These are phyloP conservation scores for Phytopythium vexans DNA, from an alignment of 352 stramenopile species.

Conservation along the genomic window DNA sequence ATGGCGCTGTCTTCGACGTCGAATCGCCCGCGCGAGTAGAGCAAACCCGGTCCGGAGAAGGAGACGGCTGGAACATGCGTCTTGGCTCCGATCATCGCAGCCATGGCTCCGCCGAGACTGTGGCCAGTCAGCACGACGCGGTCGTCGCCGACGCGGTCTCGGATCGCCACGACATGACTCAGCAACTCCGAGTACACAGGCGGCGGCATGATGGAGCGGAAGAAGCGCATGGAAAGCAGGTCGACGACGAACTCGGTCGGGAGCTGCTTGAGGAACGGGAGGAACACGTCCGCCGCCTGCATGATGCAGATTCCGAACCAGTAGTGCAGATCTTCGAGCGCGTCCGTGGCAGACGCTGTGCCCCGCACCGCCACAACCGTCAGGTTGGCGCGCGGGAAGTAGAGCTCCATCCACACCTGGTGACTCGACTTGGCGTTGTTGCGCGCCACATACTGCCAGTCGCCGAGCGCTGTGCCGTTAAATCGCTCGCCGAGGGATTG, in stretches of 20 bases:
- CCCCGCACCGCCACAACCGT: conserved; percentile 81
- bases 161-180: conserved; percentile 51
- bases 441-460: conserved; percentile 74
- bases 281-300: conserved; percentile 81
- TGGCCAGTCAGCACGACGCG: conserved; percentile 79
- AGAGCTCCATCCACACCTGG: conserved; percentile 85
- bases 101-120: conserved; percentile 81
- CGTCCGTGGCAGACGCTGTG: conserved; percentile 78
- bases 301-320: conserved; percentile 88
- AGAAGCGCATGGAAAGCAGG: conserved; percentile 77
- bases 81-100: conserved; percentile 80
- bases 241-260: conserved; percentile 74
- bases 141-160: conserved; percentile 62
- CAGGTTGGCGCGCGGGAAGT: conserved; percentile 81
- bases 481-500: conserved; percentile 79
- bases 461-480: conserved; percentile 64
- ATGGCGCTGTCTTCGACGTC: conserved; percentile 65
- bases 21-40: conserved; percentile 81
- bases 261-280: conserved; percentile 85
- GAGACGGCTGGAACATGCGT: conserved; percentile 77
- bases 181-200: conserved; percentile 77
- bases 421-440: conserved; percentile 64
- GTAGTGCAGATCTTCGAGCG: conserved; percentile 83
- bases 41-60: conserved; percentile 75
- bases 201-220: conserved; percentile 66